Evolutionary conservation across 441 rosid genomes (phyloP).

Genomic region (Erodium trifolium): DNA sequence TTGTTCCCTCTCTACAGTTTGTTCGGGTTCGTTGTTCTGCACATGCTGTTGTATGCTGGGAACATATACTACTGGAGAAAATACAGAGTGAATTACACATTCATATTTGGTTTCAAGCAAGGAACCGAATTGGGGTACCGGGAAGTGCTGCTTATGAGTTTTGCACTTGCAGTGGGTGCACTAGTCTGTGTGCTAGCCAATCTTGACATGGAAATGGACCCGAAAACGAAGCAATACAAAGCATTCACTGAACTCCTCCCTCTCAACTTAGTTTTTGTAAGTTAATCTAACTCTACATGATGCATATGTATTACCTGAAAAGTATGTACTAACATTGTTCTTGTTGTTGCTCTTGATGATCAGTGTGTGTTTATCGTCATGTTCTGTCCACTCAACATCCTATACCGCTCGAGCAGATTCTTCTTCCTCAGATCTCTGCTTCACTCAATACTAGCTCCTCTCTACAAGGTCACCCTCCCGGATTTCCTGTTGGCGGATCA

Average conservation of each 20-base stretch:
- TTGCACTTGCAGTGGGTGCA: constrained; percentile 42
- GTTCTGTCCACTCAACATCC: constrained; percentile 46
- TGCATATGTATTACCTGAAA: too few species aligned
- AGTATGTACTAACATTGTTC: not conserved
- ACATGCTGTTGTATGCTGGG: constrained; percentile 49
- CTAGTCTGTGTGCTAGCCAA: constrained; percentile 45
- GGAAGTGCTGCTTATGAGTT: constrained; percentile 51
- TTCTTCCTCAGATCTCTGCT: constrained; percentile 45
- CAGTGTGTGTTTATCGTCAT: constrained; percentile 38
- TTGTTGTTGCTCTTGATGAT: constrained; percentile 15
- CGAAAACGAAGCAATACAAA: constrained; percentile 31
- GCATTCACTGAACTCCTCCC: constrained; percentile 30
- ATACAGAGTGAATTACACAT: constrained; percentile 59
- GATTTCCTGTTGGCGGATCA: constrained; percentile 83
- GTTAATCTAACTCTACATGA: not conserved
- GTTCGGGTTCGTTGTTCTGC: constrained; percentile 59
- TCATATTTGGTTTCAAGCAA: constrained; percentile 76
- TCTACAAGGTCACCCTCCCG: constrained; percentile 60
- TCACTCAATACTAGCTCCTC: constrained; percentile 56
- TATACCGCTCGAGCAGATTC: constrained; percentile 53
- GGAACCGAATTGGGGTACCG: constrained; percentile 66
- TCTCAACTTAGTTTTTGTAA: constrained; percentile 34
- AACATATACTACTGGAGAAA: constrained; percentile 69
- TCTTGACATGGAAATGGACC: constrained; percentile 77
- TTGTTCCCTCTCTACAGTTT: constrained; percentile 80